Evolutionary conservation across 225 moss, liverwort and hornwort species (phyloP).

Genomic region (Neckera pumila): DNA sequence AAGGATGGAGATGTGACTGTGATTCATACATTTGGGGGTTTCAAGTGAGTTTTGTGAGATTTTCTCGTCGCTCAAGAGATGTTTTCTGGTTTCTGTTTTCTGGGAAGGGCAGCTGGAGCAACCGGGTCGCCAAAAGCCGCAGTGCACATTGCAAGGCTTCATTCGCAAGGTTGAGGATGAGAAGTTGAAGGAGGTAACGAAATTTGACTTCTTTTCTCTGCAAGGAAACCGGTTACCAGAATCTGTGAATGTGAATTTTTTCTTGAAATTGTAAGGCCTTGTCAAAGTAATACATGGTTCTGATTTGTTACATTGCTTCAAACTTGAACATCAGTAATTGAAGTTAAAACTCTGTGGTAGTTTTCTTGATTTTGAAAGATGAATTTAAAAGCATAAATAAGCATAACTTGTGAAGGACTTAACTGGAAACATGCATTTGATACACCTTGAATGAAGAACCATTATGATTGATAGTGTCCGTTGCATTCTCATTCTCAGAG

Average conservation of each 20-base stretch:
- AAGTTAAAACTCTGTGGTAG: too few species aligned
- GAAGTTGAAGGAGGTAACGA: slow-evolving; percentile 42
- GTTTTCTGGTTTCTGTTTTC: neutral
- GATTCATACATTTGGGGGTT: neutral
- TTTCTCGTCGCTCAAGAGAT: neutral
- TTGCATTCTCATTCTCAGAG: slow-evolving; percentile 16
- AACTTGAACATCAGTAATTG: neutral
- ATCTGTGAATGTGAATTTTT: neutral
- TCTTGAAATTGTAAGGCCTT: neutral
- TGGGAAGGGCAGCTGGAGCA: slow-evolving; percentile 67
- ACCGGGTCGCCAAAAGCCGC: slow-evolving; percentile 83
- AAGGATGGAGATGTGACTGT: neutral
- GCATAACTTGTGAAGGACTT: neutral
- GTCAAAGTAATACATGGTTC: neutral
- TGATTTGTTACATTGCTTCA: neutral
- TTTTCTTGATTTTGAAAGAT: neutral
- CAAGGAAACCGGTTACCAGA: neutral
- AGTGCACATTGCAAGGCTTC: slow-evolving; percentile 75
- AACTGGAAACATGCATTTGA: neutral
- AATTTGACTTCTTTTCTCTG: neutral
- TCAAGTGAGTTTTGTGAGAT: neutral
- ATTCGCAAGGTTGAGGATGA: slow-evolving; percentile 52
- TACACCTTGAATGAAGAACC: neutral
- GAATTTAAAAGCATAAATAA: neutral
- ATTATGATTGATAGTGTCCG: neutral